phyloP scores from a whole-genome alignment of 202 grass and related monocot species.

The Saccharum hybrid region DNA sequence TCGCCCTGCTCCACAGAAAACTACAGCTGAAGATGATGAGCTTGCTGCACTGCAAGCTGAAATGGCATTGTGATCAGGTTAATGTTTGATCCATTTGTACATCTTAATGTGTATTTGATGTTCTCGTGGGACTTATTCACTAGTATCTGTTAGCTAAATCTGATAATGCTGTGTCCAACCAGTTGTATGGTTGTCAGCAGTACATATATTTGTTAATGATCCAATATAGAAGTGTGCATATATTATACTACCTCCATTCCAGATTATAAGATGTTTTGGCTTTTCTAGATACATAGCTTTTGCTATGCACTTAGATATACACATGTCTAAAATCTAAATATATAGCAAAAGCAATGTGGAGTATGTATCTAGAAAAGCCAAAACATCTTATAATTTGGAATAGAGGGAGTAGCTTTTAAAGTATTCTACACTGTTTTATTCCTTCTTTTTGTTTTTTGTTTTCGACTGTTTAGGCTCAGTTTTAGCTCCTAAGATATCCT shows the following conservation, averaged over 20 bases:
- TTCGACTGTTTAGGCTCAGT: too few species aligned
- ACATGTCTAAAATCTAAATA: too few species aligned
- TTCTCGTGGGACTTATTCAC: background rate
- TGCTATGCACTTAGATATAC: background rate
- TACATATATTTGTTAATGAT: constrained; percentile 14
- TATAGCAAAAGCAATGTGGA: too few species aligned
- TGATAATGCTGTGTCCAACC: background rate
- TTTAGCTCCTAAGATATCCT: too few species aligned
- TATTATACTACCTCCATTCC: background rate
- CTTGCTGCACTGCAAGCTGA: constrained; percentile 95
- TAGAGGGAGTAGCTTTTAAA: too few species aligned
- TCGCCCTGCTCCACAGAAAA: constrained; percentile 59
- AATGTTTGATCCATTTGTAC: background rate
- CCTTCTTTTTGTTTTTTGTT: too few species aligned
- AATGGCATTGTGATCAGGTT: constrained; percentile 86
- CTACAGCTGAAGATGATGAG: constrained; percentile 88
- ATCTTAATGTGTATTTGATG: background rate
- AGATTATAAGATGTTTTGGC: background rate
- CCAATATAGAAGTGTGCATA: background rate
- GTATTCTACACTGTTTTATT: too few species aligned
- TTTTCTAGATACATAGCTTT: background rate
- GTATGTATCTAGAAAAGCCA: too few species aligned
- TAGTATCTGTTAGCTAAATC: constrained; percentile 7
- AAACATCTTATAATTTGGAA: too few species aligned
- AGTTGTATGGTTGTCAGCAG: background rate